A percentile compares a stretch with the other conserved stretches of the same genome.
These are phyloP conservation scores for Penicillium frequentans DNA, from an alignment of 2,329 filamentous ascomycete species.

Conservation along the genomic window DNA sequence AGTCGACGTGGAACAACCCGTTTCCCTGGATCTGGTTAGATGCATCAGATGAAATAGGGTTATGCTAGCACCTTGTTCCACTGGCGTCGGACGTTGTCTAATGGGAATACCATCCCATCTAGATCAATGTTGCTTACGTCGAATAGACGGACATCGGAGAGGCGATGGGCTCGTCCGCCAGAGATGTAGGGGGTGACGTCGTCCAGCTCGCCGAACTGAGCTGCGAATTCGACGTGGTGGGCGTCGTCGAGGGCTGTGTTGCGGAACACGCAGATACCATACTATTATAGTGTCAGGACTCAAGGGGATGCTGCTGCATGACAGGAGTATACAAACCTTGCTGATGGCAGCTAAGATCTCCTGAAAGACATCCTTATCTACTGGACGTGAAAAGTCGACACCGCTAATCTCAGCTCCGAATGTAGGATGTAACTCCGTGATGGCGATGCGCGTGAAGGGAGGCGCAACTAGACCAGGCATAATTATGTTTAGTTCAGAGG, in stretches of 20 bases:
- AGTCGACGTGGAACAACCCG: conserved; percentile 56
- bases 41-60: neutral
- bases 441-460: conserved; percentile 27
- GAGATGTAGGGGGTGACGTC: conserved; percentile 53
- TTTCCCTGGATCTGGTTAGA: conserved; percentile 41
- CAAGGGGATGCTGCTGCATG: neutral
- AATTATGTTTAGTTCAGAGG: neutral
- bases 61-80: conserved; percentile 36
- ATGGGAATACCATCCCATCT: conserved; percentile 46
- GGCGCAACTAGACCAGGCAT: conserved; percentile 42
- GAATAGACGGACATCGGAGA: conserved; percentile 54
- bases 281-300: conserved; percentile 36
- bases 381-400: conserved; percentile 36
- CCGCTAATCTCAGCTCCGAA: conserved; percentile 42
- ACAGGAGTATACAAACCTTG: conserved; percentile 29
- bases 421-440: conserved; percentile 37
- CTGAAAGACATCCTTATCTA: conserved; percentile 34
- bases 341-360: conserved; percentile 38
- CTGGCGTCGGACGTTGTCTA: conserved; percentile 43
- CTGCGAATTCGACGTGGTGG: conserved; percentile 53
- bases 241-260: conserved; percentile 52
- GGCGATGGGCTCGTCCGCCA: conserved; percentile 49
- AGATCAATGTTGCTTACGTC: conserved; percentile 58
- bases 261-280: conserved; percentile 56
- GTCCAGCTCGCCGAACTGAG: conserved; percentile 56